phyloP scores from a whole-genome alignment of 1,284 basidiomycete species.

The Tremellales sp. region DNA sequence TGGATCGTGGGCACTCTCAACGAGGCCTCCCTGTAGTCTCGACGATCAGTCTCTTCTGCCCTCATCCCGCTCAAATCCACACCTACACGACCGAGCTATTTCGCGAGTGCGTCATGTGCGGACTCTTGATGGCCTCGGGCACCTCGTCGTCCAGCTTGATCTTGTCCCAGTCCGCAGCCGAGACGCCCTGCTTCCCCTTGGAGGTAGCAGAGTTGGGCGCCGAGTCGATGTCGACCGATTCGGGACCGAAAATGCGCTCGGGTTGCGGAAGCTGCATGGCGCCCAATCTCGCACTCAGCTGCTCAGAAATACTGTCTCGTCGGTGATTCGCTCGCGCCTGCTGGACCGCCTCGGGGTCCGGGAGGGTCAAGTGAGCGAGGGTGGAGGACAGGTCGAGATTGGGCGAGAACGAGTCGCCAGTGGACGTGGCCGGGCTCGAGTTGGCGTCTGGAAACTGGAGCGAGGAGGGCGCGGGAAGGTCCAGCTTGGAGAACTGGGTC shows the following conservation, averaged over 20 bases:
- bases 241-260: constrained; percentile 46
- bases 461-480: constrained; percentile 43
- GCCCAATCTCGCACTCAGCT: constrained; percentile 38
- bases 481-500: constrained; percentile 44
- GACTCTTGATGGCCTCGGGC: constrained; percentile 47
- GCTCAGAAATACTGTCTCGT: constrained; percentile 45
- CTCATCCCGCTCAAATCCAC: background rate
- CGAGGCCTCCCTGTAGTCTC: background rate
- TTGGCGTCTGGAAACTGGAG: constrained; percentile 19
- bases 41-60: background rate
- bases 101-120: constrained; percentile 36
- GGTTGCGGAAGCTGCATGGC: constrained; percentile 49
- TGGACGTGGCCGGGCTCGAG: constrained; percentile 9
- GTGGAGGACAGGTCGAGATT: constrained; percentile 30
- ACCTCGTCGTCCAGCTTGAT: constrained; percentile 45
- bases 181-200: constrained; percentile 35
- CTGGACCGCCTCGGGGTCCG: constrained; percentile 47
- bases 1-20: constrained; percentile 11
- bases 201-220: no score
- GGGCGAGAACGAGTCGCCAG: constrained; percentile 19
- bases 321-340: constrained; percentile 31
- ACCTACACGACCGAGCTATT: constrained; percentile 40
- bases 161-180: constrained; percentile 46
- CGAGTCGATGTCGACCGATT: constrained; percentile 28
- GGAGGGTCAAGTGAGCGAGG: constrained; percentile 33